Conservation (phyloP, 805 yeast species). For the Phaffomyces thermotolerans region DNA sequence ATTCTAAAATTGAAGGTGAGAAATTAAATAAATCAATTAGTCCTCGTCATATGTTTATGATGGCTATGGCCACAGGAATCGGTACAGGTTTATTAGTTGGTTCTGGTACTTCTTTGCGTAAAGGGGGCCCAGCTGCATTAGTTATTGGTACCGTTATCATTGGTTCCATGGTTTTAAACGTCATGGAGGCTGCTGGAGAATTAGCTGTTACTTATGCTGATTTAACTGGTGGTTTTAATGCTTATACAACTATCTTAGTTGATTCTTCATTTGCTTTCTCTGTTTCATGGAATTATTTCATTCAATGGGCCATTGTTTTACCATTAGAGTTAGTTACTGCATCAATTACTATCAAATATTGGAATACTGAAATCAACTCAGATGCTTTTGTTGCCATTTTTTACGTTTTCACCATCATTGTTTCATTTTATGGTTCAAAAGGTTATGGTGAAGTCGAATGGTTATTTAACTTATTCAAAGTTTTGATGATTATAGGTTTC, state of each 20-base stretch:
- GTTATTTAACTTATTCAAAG: slow-evolving; percentile 57
- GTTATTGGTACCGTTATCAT: slow-evolving; percentile 52
- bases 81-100: slow-evolving; percentile 71
- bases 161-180: slow-evolving; percentile 50
- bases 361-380: slow-evolving; percentile 48
- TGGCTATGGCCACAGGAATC: slow-evolving; percentile 76
- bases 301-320: slow-evolving; percentile 56
- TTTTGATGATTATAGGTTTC: slow-evolving; percentile 53
- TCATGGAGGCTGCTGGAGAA: slow-evolving; percentile 61
- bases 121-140: slow-evolving; percentile 42
- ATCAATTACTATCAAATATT: slow-evolving; percentile 50
- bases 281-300: slow-evolving; percentile 53
- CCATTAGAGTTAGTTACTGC: slow-evolving; percentile 63
- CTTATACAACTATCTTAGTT: slow-evolving; percentile 46
- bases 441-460: slow-evolving; percentile 61
- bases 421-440: slow-evolving; percentile 47
- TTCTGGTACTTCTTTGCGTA: slow-evolving; percentile 39
- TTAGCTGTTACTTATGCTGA: slow-evolving; percentile 53
- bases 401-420: slow-evolving; percentile 35
- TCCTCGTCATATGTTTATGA: slow-evolving; percentile 61
- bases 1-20: slow-evolving; percentile 23
- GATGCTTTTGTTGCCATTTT: slow-evolving; percentile 53
- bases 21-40: slow-evolving; percentile 30
- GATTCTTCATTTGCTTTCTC: slow-evolving; percentile 56
- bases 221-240: slow-evolving; percentile 57